Evolutionary conservation across 2,329 filamentous ascomycete genomes (phyloP).

Genomic region (Neopestalotiopsis rosae): DNA sequence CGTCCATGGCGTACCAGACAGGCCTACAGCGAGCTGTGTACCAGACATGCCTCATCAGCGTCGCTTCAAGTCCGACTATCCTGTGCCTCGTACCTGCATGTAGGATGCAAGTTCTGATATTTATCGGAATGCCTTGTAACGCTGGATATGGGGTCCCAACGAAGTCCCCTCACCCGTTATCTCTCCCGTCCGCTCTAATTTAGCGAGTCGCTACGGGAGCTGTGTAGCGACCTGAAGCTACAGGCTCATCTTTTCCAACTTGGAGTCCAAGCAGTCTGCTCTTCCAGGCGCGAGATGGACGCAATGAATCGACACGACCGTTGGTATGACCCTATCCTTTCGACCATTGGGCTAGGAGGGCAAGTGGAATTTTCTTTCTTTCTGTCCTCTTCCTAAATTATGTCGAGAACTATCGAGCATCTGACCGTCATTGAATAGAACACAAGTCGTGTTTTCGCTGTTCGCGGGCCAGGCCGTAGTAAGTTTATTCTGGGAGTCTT

Average conservation of each 20-base stretch:
- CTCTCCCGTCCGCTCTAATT: neutral
- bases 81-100: neutral
- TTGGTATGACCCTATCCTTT: too few relatives aligned
- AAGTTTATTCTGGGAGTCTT: neutral
- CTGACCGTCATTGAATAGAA: neutral
- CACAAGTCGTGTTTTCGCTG: conserved; percentile 6
- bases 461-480: conserved; percentile 13
- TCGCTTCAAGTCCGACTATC: neutral
- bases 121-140: too few relatives aligned
- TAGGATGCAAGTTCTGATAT: too few relatives aligned
- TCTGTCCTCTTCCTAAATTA: too few relatives aligned
- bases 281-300: too few relatives aligned
- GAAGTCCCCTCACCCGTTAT: neutral
- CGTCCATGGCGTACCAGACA: neutral
- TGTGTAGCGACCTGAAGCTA: neutral
- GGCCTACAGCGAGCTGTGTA: neutral
- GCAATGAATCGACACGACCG: too few relatives aligned
- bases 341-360: too few relatives aligned
- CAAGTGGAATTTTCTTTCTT: too few relatives aligned
- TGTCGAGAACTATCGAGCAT: too few relatives aligned
- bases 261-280: neutral
- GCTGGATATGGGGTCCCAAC: neutral
- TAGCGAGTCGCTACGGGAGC: neutral
- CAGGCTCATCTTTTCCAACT: too few relatives aligned
- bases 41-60: neutral